Base-by-base conservation (phyloP, 176 grass and related monocot species). In the Eragrostis nindensis region DNA sequence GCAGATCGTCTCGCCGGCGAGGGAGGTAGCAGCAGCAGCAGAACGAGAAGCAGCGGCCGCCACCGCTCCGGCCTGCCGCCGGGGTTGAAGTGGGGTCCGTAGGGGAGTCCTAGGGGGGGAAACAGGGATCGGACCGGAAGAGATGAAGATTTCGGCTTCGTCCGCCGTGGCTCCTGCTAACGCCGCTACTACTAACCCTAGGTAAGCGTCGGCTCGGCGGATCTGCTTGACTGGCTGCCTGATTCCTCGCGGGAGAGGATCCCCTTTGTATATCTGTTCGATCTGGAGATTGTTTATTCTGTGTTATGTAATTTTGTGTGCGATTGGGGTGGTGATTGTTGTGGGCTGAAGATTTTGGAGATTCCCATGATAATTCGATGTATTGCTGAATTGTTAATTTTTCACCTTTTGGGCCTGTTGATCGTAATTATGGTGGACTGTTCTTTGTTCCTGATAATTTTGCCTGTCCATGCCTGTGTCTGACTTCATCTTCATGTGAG, bases 81-180 rank as follows among this genome's bases (percentile, higher is more conserved):
- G 88, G 74, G 50, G 74, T 2, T 69, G 82, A 78, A 55, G 83
- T 82, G 73, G 83, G 41, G 42, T 69, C 79, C 30, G 50, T 25
- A 50, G 61, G 68, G 73, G 73, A 77, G 43, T 71, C 68, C 7
- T 85, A 78, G 62, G 79, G 74, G 74, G 56, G 75, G 43, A 40
- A 14, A 8, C 68, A 64, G 67, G 83, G 83, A 49, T 74, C 66
- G 62, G 73, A 78, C 73, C 43, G 11, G 62, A 7, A 76, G 53
- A 73, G 88, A 90, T 90, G 88, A 90, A 90, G 68, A 70, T 47
- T 55, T 21, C 63, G 14, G 68, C 30, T 44, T 82, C 61, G 59
- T 82, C 61, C 60, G 21, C 74, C 74, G 68, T 49, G 7, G 12
- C 44, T 11, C 40, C 57, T 60, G 14, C 59, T 89, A 26, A 82